Percentiles rank a stretch among this genome's conserved stretches.
phyloP scores from a whole-genome alignment of 805 yeast species.

The Kuraishia piskuri region DNA sequence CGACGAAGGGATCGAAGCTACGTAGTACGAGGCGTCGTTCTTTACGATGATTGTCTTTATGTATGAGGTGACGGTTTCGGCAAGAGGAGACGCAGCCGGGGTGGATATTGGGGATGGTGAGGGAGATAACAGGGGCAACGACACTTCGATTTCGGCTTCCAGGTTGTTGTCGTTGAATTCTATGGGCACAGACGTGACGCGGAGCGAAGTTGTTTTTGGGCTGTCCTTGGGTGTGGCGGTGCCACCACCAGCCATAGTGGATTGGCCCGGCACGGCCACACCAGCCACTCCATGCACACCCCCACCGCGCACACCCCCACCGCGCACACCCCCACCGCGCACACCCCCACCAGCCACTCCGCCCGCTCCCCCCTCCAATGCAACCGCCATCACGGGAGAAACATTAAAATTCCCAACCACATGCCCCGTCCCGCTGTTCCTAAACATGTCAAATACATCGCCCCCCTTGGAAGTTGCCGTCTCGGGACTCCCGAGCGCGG shows the following conservation, averaged over 20 bases:
- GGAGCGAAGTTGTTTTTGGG: neutral
- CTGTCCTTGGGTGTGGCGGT: neutral
- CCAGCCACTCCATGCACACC: too few species aligned
- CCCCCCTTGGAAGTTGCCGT: too few species aligned
- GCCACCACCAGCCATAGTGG: too few species aligned
- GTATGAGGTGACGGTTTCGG: conserved; percentile 8
- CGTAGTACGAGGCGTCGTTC: conserved; percentile 16
- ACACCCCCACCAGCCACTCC: too few species aligned
- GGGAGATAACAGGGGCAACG: neutral
- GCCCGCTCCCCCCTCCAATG: too few species aligned
- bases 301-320: too few species aligned
- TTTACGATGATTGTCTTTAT: conserved; percentile 18
- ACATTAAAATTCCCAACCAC: too few species aligned
- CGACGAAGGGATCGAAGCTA: conserved; percentile 20
- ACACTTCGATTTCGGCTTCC: neutral
- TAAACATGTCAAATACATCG: neutral
- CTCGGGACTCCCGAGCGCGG: neutral
- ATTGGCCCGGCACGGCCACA: too few species aligned
- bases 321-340: too few species aligned
- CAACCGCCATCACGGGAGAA: too few species aligned
- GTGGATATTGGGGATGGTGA: too few species aligned
- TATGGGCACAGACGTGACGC: neutral
- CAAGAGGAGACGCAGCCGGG: neutral
- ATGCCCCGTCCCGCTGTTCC: too few species aligned
- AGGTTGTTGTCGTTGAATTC: neutral